Base-by-base conservation (phyloP, 176 grass and related monocot genomes). In the Melocanna baccifera region DNA sequence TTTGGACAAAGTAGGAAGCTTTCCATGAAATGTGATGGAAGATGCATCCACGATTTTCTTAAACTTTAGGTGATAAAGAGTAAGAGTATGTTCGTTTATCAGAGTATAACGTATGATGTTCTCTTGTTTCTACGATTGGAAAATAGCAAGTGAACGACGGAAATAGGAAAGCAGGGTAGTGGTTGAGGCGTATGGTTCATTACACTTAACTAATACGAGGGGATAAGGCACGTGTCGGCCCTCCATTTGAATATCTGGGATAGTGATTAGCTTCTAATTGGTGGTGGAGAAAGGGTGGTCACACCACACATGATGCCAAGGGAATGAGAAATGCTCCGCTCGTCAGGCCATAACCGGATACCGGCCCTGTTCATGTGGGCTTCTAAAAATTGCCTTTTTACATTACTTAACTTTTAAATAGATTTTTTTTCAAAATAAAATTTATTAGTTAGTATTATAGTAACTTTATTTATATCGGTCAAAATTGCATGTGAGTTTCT, bases 1-100 rank as follows among this genome's bases (percentile, higher is more conserved):
- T 84, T 91, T 82, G 67, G 34, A 57, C 77, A 85, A 88, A 77
- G 84, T 48, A 61, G 74, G 4, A 62, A 62, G 67, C 89, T 90
- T 90, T 83, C 89, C 80, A 41, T 79, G 61, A 90, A 73, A 73
- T 61, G 26, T 56, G 79, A 59, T 73, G 73, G 73, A 83, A 55
- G 74, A 57, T 86, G 36, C 78, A 72, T 23, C 58, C 71, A 18
- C 65, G 84, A 36, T 71, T 82, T 13, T 37, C 66, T 55, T 52
- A 52, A 65, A 63, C 22, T 20, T 64, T 73, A 12, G 9, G 4
- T 52, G 62, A 65, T 62, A 73, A 73, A 4, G 32, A n/a, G n/a
- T n/a, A n/a, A n/a, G 32, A 72, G 30, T 65, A 76, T 71, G 77
- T 51, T 69, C 59, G 25, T 79, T 50, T 89, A 78, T 62, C 68